Percentiles rank a stretch among this genome's conserved stretches.
These are phyloP conservation scores for Wallacemonas sp. DNA, from an alignment of 208 protist species.

Conservation along the genomic window DNA sequence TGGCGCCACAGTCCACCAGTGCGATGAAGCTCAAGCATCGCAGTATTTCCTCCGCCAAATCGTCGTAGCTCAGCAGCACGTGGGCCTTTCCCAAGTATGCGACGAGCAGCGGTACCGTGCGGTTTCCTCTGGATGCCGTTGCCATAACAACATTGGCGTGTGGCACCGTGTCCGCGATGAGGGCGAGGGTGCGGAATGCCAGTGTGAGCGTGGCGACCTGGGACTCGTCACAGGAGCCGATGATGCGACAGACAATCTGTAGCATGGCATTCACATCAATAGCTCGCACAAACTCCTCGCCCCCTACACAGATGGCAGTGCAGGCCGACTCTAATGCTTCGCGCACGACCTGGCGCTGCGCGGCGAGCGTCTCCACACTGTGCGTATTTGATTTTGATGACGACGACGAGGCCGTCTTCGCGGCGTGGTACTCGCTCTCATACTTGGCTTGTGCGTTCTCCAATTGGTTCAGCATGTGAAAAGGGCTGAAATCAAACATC, in stretches of 20 bases:
- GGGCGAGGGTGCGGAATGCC: slow-evolving; percentile 45
- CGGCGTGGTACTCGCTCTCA: not conserved
- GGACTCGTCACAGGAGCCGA: slow-evolving; percentile 20
- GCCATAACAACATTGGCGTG: slow-evolving; percentile 40
- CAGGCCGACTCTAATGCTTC: slow-evolving; percentile 17
- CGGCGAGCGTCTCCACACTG: slow-evolving; percentile 15
- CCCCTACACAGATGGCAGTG: slow-evolving; percentile 42
- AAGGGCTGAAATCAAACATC: not conserved
- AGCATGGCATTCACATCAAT: slow-evolving; percentile 31
- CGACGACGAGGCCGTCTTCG: not conserved
- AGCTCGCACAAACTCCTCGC: slow-evolving; percentile 36
- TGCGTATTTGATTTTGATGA: slow-evolving; percentile 6
- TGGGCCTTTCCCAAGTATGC: slow-evolving; percentile 30
- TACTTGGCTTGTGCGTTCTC: not conserved
- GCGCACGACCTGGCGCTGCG: slow-evolving; percentile 23
- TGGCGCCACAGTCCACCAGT: slow-evolving; percentile 23
- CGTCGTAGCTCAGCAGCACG: slow-evolving; percentile 32
- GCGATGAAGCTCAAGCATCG: slow-evolving; percentile 59
- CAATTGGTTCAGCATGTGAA: slow-evolving; percentile 6
- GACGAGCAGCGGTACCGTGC: slow-evolving; percentile 25
- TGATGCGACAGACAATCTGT: slow-evolving; percentile 24
- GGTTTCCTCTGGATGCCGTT: slow-evolving; percentile 13
- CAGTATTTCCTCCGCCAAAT: slow-evolving; percentile 66
- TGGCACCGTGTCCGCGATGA: slow-evolving; percentile 63
- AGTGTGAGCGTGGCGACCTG: slow-evolving; percentile 22